Evolutionary conservation across 2,329 filamentous ascomycete genomes (phyloP).

Genomic region (Canariomyces notabilis): DNA sequence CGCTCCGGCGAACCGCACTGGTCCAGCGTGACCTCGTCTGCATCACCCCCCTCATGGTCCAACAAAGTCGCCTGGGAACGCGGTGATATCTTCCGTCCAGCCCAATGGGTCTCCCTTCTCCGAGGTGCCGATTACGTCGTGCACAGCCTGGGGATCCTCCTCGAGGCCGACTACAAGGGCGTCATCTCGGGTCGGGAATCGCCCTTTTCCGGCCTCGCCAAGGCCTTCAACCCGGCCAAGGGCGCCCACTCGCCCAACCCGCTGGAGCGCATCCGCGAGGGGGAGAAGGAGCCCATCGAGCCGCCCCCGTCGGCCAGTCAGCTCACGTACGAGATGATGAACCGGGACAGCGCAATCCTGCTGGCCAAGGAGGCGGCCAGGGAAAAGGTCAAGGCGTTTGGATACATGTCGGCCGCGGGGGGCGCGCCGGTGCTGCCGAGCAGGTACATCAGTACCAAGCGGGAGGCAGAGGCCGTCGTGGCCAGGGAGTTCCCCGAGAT

Average conservation of each 20-base stretch:
- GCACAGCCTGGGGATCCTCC: slow-evolving; percentile 90
- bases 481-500: slow-evolving; percentile 66
- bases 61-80: slow-evolving; percentile 79
- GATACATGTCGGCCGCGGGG: slow-evolving; percentile 83
- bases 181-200: slow-evolving; percentile 80
- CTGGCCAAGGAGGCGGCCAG: slow-evolving; percentile 71
- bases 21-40: slow-evolving; percentile 69
- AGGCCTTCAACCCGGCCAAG: slow-evolving; percentile 68
- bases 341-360: slow-evolving; percentile 80
- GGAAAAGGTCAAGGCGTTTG: slow-evolving; percentile 64
- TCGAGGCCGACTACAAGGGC: slow-evolving; percentile 97
- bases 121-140: slow-evolving; percentile 77
- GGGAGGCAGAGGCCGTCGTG: slow-evolving; percentile 80
- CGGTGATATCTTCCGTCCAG: slow-evolving; percentile 79
- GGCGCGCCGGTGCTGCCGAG: slow-evolving; percentile 79
- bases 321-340: slow-evolving; percentile 96
- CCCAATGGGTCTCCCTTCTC: slow-evolving; percentile 72
- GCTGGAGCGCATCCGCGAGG: slow-evolving; percentile 54
- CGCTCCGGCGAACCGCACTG: slow-evolving; percentile 87
- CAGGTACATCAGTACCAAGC: slow-evolving; percentile 86
- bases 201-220: slow-evolving; percentile 69
- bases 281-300: slow-evolving; percentile 21
- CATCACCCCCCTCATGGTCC: slow-evolving; percentile 72
- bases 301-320: slow-evolving; percentile 63
- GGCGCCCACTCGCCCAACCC: slow-evolving; percentile 60